Evolutionary conservation across 345 rosid genomes (phyloP).

Genomic region (Lepidium aucheri): DNA sequence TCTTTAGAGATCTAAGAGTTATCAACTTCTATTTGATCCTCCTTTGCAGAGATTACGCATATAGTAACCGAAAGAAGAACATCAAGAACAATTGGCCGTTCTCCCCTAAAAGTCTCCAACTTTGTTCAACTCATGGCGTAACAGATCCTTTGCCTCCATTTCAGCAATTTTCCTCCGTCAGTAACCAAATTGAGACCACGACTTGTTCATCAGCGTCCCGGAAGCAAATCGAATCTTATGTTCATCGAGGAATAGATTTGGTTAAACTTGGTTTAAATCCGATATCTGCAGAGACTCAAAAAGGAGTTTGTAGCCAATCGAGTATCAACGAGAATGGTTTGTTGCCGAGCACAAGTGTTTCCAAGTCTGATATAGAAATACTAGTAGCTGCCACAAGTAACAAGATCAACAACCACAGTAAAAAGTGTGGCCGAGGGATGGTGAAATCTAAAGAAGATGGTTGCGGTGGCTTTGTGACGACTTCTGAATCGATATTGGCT

Average conservation of each 20-base stretch:
- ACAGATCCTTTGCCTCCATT: constrained; percentile 84
- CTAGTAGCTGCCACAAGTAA: constrained; percentile 25
- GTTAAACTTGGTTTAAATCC: constrained; percentile 24
- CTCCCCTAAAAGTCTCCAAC: constrained; percentile 58
- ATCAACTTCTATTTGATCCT: constrained; percentile 2
- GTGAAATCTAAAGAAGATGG: constrained; percentile 60
- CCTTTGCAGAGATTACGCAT: constrained; percentile 91
- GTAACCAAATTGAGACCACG: constrained; percentile 27
- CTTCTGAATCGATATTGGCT: constrained; percentile 41
- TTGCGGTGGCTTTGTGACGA: constrained; percentile 12
- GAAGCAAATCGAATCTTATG: constrained; percentile 27
- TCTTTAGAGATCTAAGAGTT: neutral
- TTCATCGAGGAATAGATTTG: constrained; percentile 16
- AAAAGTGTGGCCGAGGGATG: constrained; percentile 73
- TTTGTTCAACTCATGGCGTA: constrained; percentile 86
- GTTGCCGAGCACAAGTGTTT: constrained; percentile 43
- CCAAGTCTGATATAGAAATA: constrained; percentile 46
- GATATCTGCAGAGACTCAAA: constrained; percentile 30
- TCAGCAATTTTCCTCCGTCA: constrained; percentile 39
- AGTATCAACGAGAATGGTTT: constrained; percentile 47
- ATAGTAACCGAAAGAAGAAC: constrained; percentile 56
- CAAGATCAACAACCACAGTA: constrained; percentile 27
- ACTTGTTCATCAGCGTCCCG: constrained; percentile 24
- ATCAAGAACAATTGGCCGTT: constrained; percentile 91
- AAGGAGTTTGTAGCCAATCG: constrained; percentile 24